Percentiles rank a stretch among this genome's conserved stretches.
Conservation (phyloP, 768 basidiomycete species). For the Amanita pseudoporphyria region DNA sequence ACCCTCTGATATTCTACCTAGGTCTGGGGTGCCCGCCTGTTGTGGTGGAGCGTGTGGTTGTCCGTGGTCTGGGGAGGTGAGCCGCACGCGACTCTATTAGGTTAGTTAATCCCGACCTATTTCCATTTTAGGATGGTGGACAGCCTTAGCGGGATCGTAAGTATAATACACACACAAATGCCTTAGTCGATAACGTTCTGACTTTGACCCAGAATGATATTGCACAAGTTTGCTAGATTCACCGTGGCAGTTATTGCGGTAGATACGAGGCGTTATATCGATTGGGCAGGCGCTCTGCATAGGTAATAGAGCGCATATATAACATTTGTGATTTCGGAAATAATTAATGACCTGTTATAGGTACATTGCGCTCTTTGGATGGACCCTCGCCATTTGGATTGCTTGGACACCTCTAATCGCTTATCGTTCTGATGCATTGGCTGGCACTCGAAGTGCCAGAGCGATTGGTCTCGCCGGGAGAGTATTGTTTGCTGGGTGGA, state of each 20-base stretch:
- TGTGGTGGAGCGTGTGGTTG: conserved; percentile 86
- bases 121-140: conserved; percentile 64
- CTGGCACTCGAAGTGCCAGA: conserved; percentile 22
- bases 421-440: conserved; percentile 22
- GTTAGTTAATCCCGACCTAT: neutral
- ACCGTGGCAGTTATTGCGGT: conserved; percentile 73
- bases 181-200: neutral
- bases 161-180: conserved; percentile 24
- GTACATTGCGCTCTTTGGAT: conserved; percentile 59
- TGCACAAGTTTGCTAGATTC: conserved; percentile 40
- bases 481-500: conserved; percentile 62
- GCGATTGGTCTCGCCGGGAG: conserved; percentile 50
- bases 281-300: conserved; percentile 61
- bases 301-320: conserved; percentile 29
- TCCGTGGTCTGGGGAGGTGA: conserved; percentile 68
- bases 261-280: conserved; percentile 63
- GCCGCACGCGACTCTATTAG: conserved; percentile 10
- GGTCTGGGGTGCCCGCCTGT: conserved; percentile 49
- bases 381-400: conserved; percentile 61
- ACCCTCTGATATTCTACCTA: conserved; percentile 12
- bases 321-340: neutral
- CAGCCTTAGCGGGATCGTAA: conserved; percentile 53
- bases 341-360: conserved; percentile 13
- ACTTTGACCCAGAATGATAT: conserved; percentile 6
- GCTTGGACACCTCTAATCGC: conserved; percentile 64